Conservation (phyloP, 768 basidiomycete genomes). For the Amanita rubescens region DNA sequence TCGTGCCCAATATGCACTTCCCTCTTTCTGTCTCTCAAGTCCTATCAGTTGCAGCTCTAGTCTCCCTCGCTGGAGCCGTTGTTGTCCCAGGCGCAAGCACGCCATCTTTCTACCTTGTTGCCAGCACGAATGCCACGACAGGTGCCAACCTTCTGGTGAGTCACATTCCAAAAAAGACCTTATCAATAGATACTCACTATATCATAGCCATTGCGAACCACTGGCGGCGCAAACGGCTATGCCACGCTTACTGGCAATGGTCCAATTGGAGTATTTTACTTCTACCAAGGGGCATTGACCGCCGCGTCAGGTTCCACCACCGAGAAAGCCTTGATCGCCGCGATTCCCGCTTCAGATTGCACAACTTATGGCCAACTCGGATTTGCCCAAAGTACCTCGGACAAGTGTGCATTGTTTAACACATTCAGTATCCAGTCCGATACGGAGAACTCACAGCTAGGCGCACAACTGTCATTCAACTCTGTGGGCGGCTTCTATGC, state of each 20-base stretch:
- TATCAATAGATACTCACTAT: not conserved
- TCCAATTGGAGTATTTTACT: conserved; percentile 24
- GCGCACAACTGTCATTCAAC: conserved; percentile 19
- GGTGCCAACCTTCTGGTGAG: conserved; percentile 21
- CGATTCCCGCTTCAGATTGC: conserved; percentile 18
- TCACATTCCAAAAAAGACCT: not conserved
- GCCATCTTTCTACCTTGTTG: conserved; percentile 28
- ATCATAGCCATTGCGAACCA: conserved; percentile 22
- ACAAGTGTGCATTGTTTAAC: conserved; percentile 24
- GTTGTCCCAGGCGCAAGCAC: conserved; percentile 23
- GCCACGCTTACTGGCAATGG: conserved; percentile 21
- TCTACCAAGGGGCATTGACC: conserved; percentile 20
- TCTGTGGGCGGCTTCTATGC: conserved; percentile 25
- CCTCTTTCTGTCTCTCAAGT: not conserved
- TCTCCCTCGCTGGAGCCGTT: conserved; percentile 8
- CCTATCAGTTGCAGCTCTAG: conserved; percentile 5
- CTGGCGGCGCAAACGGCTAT: conserved; percentile 16
- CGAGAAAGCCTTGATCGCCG: conserved; percentile 17
- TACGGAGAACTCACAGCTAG: conserved; percentile 23
- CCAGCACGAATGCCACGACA: conserved; percentile 14
- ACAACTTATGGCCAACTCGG: conserved; percentile 20
- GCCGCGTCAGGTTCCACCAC: conserved; percentile 8
- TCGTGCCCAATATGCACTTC: too few species aligned
- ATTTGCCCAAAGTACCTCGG: conserved; percentile 21
- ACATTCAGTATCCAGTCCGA: conserved; percentile 23